Conservation (phyloP, 805 yeast genomes). For the Kuraishia ogatae region DNA sequence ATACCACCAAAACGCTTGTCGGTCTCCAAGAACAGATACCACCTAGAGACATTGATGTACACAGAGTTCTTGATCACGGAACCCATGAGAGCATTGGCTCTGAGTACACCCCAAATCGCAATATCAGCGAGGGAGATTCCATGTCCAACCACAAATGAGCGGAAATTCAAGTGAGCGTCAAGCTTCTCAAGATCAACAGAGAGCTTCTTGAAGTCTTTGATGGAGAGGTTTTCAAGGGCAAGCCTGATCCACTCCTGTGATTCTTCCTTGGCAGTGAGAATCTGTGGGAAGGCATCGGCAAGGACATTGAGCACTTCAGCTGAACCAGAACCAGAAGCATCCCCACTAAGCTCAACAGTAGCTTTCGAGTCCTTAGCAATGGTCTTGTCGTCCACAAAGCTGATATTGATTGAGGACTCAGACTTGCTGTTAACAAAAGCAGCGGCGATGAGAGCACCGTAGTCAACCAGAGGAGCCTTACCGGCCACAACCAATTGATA, state of each 20-base stretch:
- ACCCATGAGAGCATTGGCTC: conserved; percentile 91
- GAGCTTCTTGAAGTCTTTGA: conserved; percentile 84
- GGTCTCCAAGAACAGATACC: conserved; percentile 76
- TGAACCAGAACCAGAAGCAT: conserved; percentile 32
- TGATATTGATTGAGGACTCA: conserved; percentile 45
- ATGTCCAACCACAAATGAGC: conserved; percentile 70
- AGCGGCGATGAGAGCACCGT: conserved; percentile 71
- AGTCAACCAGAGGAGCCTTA: conserved; percentile 79
- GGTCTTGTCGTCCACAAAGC: conserved; percentile 66
- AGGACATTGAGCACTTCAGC: conserved; percentile 39
- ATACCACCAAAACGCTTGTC: conserved; percentile 61
- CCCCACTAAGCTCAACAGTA: conserved; percentile 34
- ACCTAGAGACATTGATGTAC: conserved; percentile 82
- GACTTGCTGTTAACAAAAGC: conserved; percentile 53
- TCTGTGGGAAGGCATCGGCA: conserved; percentile 43
- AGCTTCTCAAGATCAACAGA: conserved; percentile 69
- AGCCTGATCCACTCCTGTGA: conserved; percentile 59
- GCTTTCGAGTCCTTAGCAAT: conserved; percentile 32
- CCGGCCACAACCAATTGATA: conserved; percentile 63
- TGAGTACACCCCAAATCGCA: conserved; percentile 86
- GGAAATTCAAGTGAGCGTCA: conserved; percentile 76
- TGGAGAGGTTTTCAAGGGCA: conserved; percentile 58
- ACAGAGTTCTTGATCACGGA: conserved; percentile 80
- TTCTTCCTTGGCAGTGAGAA: conserved; percentile 25
- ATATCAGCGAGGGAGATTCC: conserved; percentile 70